Percentiles rank a stretch among this genome's conserved stretches.
Evolutionary conservation across 495 filamentous ascomycete genomes (phyloP).

Genomic region (Tetracladium marchalianum): DNA sequence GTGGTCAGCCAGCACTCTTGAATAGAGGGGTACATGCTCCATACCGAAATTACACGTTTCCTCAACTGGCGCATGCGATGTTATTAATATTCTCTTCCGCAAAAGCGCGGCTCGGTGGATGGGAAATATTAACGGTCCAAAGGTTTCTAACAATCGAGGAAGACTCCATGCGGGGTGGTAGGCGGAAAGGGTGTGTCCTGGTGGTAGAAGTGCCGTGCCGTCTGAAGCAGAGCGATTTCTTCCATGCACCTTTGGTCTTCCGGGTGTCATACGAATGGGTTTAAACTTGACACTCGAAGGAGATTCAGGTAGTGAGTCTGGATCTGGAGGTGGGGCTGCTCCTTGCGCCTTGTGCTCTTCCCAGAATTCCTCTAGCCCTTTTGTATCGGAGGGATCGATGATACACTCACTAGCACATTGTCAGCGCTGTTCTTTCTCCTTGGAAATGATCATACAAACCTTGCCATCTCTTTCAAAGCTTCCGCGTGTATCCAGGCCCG

Average conservation of each 20-base stretch:
- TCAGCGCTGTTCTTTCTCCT: constrained; percentile 9
- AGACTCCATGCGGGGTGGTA: constrained; percentile 83
- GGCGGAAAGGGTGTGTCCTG: constrained; percentile 61
- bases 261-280: constrained; percentile 7
- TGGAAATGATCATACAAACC: constrained; percentile 34
- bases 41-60: constrained; percentile 79
- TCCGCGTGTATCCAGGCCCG: constrained; percentile 84
- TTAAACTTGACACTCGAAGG: constrained; percentile 35
- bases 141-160: constrained; percentile 61
- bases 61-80: constrained; percentile 76
- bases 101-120: constrained; percentile 81
- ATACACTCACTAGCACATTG: constrained; percentile 34
- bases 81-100: constrained; percentile 79
- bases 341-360: constrained; percentile 48
- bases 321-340: constrained; percentile 25
- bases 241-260: constrained; percentile 29
- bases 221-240: constrained; percentile 52
- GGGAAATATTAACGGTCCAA: constrained; percentile 86
- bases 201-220: constrained; percentile 45
- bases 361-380: constrained; percentile 73
- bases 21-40: constrained; percentile 3
- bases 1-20: not conserved
- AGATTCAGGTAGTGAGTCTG: constrained; percentile 46
- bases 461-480: constrained; percentile 62
- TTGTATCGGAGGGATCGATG: constrained; percentile 41